Evolutionary conservation across 331 rosid species (phyloP).

Genomic region (Phaseolus coccineus): DNA sequence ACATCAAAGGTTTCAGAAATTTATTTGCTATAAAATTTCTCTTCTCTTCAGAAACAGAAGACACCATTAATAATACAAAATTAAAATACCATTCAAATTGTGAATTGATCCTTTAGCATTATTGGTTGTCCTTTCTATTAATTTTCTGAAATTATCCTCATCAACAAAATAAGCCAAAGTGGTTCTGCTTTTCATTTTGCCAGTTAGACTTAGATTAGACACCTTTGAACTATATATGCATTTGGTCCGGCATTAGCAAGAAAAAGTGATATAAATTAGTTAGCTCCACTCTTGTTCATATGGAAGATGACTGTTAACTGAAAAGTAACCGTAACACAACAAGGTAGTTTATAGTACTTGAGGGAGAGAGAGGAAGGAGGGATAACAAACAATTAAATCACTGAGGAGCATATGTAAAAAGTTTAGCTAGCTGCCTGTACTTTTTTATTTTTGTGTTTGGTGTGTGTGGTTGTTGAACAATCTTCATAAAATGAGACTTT

Average conservation of each 20-base stretch:
- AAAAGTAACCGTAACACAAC: constrained; percentile 44
- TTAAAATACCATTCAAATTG: constrained; percentile 3
- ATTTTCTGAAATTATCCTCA: not conserved
- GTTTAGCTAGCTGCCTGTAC: constrained; percentile 53
- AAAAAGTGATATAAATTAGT: constrained; percentile 8
- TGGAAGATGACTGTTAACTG: constrained; percentile 30
- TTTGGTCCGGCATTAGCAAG: constrained; percentile 33
- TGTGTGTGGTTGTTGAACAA: constrained; percentile 39
- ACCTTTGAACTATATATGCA: constrained; percentile 24
- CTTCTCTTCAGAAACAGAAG: not conserved
- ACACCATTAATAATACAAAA: not conserved
- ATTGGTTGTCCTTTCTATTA: not conserved
- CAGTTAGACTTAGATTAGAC: constrained; percentile 19
- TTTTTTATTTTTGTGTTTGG: constrained; percentile 20
- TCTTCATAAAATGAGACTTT: constrained; percentile 61
- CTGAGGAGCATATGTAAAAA: constrained; percentile 51
- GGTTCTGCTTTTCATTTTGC: constrained; percentile 42
- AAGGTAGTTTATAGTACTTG: constrained; percentile 40
- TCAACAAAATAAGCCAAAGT: constrained; percentile 30
- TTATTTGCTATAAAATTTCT: not conserved
- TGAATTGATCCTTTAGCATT: constrained; percentile 3
- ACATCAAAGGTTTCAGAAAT: not conserved
- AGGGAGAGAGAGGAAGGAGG: not conserved
- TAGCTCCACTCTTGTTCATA: not conserved
- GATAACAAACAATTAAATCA: constrained; percentile 28